These are phyloP conservation scores for Globisporangium heterothallicum DNA, from an alignment of 352 stramenopile genomes.

Conservation along the genomic window DNA sequence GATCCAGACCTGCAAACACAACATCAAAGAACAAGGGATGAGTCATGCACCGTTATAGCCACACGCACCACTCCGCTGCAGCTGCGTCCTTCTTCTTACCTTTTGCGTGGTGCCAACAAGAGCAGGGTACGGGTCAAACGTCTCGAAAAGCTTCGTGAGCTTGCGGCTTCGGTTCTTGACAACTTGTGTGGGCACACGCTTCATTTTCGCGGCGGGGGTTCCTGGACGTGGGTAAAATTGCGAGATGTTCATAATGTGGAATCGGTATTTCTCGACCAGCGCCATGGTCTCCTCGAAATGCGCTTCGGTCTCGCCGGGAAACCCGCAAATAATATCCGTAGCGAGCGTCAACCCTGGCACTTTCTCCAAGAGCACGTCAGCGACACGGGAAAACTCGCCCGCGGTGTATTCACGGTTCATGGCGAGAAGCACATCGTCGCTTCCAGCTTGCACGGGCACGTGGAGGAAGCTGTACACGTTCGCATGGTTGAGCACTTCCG, in stretches of 20 bases:
- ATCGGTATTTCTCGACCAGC: constrained; percentile 83
- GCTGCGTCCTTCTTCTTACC: too few relatives aligned
- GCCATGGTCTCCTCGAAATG: constrained; percentile 87
- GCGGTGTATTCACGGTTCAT: constrained; percentile 92
- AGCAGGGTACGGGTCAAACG: constrained; percentile 69
- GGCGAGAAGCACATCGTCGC: constrained; percentile 75
- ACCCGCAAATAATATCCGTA: constrained; percentile 93
- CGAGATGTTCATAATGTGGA: constrained; percentile 92
- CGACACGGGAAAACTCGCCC: constrained; percentile 70
- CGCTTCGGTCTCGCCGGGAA: constrained; percentile 84
- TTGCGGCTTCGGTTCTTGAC: constrained; percentile 87
- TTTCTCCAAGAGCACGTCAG: constrained; percentile 65
- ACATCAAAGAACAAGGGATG: not conserved
- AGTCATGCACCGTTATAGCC: too few relatives aligned
- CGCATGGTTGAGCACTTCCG: constrained; percentile 71
- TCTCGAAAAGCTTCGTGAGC: constrained; percentile 85
- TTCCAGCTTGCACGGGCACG: constrained; percentile 89
- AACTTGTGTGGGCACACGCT: constrained; percentile 76
- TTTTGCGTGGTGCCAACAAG: constrained; percentile 58
- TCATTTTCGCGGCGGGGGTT: constrained; percentile 89
- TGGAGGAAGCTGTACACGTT: constrained; percentile 89
- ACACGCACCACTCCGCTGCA: too few relatives aligned
- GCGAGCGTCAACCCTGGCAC: constrained; percentile 83
- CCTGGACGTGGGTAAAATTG: constrained; percentile 91
- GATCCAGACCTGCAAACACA: constrained; percentile 45